phyloP scores from a whole-genome alignment of 305 asterid genomes.

The Fraxinus ornus region DNA sequence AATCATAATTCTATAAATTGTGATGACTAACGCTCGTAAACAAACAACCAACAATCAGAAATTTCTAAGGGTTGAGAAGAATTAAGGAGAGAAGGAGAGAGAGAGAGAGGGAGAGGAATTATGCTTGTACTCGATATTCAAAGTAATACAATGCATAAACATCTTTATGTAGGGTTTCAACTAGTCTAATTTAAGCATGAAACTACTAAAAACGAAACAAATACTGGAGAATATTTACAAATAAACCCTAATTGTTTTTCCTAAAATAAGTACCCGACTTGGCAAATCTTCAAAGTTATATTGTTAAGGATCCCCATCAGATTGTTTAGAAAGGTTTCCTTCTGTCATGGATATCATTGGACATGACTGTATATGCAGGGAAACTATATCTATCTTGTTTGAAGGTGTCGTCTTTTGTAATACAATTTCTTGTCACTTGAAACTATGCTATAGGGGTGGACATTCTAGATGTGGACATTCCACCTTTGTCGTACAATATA shows the following conservation, averaged over 20 bases:
- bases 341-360: conserved; percentile 17
- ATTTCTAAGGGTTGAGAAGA: neutral
- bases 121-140: neutral
- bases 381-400: conserved; percentile 5
- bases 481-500: neutral
- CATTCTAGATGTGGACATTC: conserved; percentile 2
- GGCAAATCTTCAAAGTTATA: neutral
- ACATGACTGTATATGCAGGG: conserved; percentile 14
- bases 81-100: neutral
- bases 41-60: neutral
- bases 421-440: conserved; percentile 11
- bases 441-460: conserved; percentile 3
- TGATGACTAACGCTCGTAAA: neutral
- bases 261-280: neutral
- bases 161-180: neutral
- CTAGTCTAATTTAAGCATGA: neutral
- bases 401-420: neutral
- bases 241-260: neutral
- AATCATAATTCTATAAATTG: neutral
- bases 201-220: neutral
- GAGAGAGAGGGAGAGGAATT: neutral
- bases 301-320: neutral
- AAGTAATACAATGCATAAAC: neutral
- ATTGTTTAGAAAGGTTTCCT: neutral
- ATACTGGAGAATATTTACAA: neutral